Conservation (phyloP, 2,329 filamentous ascomycete genomes). For the Spiromastix sp. region DNA sequence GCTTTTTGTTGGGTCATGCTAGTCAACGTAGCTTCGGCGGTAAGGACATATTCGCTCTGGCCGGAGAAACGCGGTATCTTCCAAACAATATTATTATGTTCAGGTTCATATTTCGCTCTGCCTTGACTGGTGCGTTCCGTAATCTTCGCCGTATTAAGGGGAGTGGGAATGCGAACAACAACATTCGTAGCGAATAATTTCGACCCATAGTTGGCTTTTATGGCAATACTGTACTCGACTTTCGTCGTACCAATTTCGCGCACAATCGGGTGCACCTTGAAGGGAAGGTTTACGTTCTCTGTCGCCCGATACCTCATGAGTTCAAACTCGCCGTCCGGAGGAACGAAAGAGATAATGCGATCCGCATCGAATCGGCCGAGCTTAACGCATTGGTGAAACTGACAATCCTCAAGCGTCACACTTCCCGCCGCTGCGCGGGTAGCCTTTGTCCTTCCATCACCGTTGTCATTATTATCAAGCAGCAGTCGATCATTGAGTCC, state of each 20-base stretch:
- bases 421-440: conserved; percentile 92
- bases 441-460: conserved; percentile 60
- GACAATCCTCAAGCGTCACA: conserved; percentile 93
- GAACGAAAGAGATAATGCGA: conserved; percentile 92
- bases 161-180: conserved; percentile 84
- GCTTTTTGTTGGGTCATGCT: conserved; percentile 98
- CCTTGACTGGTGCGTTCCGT: conserved; percentile 89
- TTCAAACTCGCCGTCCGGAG: conserved; percentile 95
- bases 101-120: conserved; percentile 96
- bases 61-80: conserved; percentile 98
- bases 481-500: conserved; percentile 91
- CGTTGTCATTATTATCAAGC: conserved; percentile 65
- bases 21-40: conserved; percentile 83
- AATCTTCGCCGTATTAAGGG: conserved; percentile 90
- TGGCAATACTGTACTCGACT: conserved; percentile 96
- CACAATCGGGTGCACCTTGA: conserved; percentile 98
- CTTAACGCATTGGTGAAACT: conserved; percentile 98
- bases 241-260: conserved; percentile 95
- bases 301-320: conserved; percentile 97
- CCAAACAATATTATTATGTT: conserved; percentile 97
- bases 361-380: conserved; percentile 94
- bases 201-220: conserved; percentile 90
- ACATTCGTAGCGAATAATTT: conserved; percentile 98
- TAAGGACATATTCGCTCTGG: conserved; percentile 92
- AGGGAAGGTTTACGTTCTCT: conserved; percentile 96